Evolutionary conservation across 2,329 filamentous ascomycete genomes (phyloP), one percentile per base, ranked within the genome.

Genomic region (Colletotrichum sp.): DNA sequence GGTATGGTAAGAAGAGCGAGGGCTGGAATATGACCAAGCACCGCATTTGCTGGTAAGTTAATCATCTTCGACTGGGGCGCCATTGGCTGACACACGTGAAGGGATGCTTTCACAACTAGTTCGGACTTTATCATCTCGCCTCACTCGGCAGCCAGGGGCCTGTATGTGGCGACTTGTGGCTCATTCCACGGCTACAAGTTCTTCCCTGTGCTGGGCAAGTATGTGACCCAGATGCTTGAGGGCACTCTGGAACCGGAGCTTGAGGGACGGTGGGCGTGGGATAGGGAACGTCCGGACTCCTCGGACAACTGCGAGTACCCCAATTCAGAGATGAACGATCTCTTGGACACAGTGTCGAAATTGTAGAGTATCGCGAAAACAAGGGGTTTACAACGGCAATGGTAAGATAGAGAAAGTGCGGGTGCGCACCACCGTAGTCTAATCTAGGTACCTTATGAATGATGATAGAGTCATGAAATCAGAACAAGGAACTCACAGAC

Each of bases 141-240:
- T 0, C 87, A 92, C 76, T 72, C 86, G 0, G 84, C 83, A 36
- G 88, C 78, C 24, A 79, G 79, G 62, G 90, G 90, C 27, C 82
- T 94, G 1, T 93, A 89, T 76, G 78, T 94, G 3, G 92, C 91
- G 0, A 90, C 90, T 0, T 91, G 90, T 15, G 92, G 92, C 8
- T 93, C 91, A 0, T 92, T 93, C 77, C 92, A 94, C 80, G 89
- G 90, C 18, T 93, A 87, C 85, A 93, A 93, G 81, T 93, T 94
- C 81, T 87, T 93, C 71, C 92, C 92, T 0, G 87, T 90, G 4
- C 87, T 93, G 31, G 91, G 92, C 6, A 89, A 88, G 76, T 93
- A 93, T 76, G 85, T 92, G 33, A 79, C 87, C n/a, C 86, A 90
- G 77, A 89, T 89, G 91, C 81, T 86, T 9, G 87, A 87, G 76